Base-by-base conservation (phyloP, 2,329 filamentous ascomycete species). In the Biscogniauxia mediterranea region DNA sequence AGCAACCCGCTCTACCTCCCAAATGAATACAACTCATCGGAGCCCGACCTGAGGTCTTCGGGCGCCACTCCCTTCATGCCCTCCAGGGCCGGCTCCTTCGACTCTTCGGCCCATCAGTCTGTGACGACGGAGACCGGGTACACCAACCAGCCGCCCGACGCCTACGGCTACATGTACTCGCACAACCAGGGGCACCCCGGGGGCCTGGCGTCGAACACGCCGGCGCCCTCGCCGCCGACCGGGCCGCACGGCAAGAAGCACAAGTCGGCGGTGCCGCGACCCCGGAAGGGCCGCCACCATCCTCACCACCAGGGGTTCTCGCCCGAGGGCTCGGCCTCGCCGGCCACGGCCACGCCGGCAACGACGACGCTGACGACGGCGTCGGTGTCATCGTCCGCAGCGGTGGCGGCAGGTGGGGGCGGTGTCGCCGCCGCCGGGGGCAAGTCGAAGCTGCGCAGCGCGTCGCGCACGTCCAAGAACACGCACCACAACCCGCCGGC, bases 401-500 rank as follows among this genome's bases (percentile, higher is more conserved):
- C 65, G 1, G 60, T 62, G 11, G n/a, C 25, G 17, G n/a, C 54
- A 6, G 13, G n/a, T 8, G 32, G 38, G 15, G 38, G 15, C 38
- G 38, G n/a, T n/a, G n/a, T n/a, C n/a, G n/a, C n/a, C n/a, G n/a
- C n/a, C n/a, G n/a, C n/a, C n/a, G 38, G 38, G 38, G 61, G 62
- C 62, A 70, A 65, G 58, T 70, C 71, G 9, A 68, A 72, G 56
- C 68, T 74, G 38, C 73, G 73, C 56, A 73, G 70, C 60, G 73
- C 73, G 25, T 73, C 71, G 7, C 70, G 73, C 51, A 73, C 72
- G 0, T 73, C 71, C 54, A 74, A 74, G 62, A 74, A 74, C 64
- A 73, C 71, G 20, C 71, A 73, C 57, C 72, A 74, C 58, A 74
- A 74, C 65, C 73, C 73, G 26, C 72, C 73, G n/a, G 66, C 68